phyloP scores from a whole-genome alignment of 1,139 yeast species.

The Nakaseomyces sp. region DNA sequence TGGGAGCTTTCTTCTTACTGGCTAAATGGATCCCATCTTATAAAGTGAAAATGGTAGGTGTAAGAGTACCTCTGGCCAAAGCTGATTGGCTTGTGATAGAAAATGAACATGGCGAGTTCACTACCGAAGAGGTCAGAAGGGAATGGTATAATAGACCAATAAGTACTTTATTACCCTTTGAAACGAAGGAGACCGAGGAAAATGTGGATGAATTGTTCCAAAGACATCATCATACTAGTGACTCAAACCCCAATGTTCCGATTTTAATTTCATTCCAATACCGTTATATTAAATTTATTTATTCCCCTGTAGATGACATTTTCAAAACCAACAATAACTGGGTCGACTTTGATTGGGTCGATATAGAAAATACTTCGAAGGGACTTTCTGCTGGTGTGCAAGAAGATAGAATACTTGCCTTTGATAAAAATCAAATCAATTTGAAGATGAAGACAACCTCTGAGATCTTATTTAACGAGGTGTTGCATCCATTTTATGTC shows the following conservation, averaged over 20 bases:
- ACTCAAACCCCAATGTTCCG: constrained; percentile 42
- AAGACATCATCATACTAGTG: constrained; percentile 23
- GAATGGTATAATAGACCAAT: constrained; percentile 60
- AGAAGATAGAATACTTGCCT: constrained; percentile 61
- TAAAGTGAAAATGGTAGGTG: constrained; percentile 61
- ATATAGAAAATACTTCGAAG: constrained; percentile 45
- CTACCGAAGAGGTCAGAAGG: constrained; percentile 47
- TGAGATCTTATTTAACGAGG: constrained; percentile 72
- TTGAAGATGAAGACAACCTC: constrained; percentile 62
- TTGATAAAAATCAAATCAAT: constrained; percentile 69
- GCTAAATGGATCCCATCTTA: constrained; percentile 81
- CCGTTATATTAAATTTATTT: constrained; percentile 73
- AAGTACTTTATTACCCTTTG: constrained; percentile 50
- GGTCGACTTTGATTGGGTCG: constrained; percentile 73
- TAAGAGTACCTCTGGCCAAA: constrained; percentile 56
- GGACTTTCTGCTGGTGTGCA: constrained; percentile 67
- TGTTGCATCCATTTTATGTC: constrained; percentile 86
- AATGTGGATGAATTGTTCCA: constrained; percentile 10
- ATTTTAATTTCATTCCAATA: constrained; percentile 62
- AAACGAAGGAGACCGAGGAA: constrained; percentile 12
- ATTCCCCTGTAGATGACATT: constrained; percentile 78
- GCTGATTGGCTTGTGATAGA: constrained; percentile 94
- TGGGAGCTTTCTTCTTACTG: constrained; percentile 65
- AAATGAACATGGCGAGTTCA: constrained; percentile 83
- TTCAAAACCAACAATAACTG: constrained; percentile 79